Conservation (phyloP, 2,329 filamentous ascomycete genomes). For the Knoxdaviesia capensis region DNA sequence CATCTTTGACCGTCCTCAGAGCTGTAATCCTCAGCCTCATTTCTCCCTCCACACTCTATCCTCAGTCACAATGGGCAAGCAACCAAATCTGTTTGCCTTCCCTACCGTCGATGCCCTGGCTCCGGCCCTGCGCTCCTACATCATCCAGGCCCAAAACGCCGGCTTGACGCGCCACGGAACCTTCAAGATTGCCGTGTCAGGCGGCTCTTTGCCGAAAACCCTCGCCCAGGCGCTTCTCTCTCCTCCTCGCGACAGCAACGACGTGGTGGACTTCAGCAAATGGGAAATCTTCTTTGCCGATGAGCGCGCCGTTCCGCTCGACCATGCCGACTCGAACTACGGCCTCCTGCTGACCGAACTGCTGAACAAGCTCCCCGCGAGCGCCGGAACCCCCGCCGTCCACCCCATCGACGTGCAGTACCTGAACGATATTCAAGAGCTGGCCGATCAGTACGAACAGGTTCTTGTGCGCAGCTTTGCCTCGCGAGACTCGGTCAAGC, state of each 20-base stretch:
- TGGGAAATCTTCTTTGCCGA: slow-evolving; percentile 99
- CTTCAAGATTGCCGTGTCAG: slow-evolving; percentile 87
- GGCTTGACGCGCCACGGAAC: slow-evolving; percentile 60
- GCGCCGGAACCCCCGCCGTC: slow-evolving; percentile 46
- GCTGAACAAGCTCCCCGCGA: slow-evolving; percentile 65
- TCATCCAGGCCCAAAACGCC: slow-evolving; percentile 62
- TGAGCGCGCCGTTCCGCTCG: slow-evolving; percentile 81
- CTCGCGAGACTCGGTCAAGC: slow-evolving; percentile 76
- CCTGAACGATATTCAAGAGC: slow-evolving; percentile 67
- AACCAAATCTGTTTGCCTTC: slow-evolving; percentile 66
- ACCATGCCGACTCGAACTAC: slow-evolving; percentile 91
- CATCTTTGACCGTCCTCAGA: neutral
- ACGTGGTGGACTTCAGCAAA: slow-evolving; percentile 55
- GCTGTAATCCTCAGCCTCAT: too few species aligned
- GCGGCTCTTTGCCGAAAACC: slow-evolving; percentile 76
- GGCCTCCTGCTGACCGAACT: slow-evolving; percentile 70
- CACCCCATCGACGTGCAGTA: slow-evolving; percentile 50
- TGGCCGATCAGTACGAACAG: slow-evolving; percentile 88
- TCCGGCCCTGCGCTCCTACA: slow-evolving; percentile 56
- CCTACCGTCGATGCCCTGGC: slow-evolving; percentile 49
- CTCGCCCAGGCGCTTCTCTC: slow-evolving; percentile 68
- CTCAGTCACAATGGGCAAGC: slow-evolving; percentile 27
- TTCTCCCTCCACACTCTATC: neutral
- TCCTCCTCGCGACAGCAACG: slow-evolving; percentile 26
- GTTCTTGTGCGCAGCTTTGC: slow-evolving; percentile 71